Evolutionary conservation across 805 yeast species (phyloP).

Genomic region (Scheffersomyces amazonensis): DNA sequence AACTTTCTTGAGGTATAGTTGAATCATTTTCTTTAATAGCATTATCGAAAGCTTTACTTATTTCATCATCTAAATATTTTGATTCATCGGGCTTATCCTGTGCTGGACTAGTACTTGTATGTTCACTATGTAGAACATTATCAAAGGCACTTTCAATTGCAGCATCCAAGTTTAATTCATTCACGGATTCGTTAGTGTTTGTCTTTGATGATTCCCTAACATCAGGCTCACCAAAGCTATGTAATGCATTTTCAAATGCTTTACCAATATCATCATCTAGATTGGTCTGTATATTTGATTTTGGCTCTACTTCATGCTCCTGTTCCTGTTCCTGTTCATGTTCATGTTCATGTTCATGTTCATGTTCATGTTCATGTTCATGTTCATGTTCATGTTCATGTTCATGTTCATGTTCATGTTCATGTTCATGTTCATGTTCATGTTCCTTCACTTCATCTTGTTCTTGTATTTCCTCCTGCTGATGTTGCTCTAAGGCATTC

Average conservation of each 20-base stretch:
- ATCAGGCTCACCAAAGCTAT: slow-evolving; percentile 1
- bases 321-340: slow-evolving; percentile 1
- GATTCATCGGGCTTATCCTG: too few relatives aligned
- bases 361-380: too few relatives aligned
- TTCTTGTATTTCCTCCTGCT: too few relatives aligned
- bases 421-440: neutral
- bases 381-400: neutral
- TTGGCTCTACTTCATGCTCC: too few relatives aligned
- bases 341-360: too few relatives aligned
- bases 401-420: neutral
- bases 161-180: neutral
- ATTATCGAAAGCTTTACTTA: neutral
- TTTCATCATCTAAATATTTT: too few relatives aligned
- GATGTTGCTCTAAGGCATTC: slow-evolving; percentile 1
- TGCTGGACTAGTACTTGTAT: too few relatives aligned
- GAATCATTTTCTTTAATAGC: neutral
- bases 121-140: neutral
- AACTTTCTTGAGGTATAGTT: too few relatives aligned
- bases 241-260: slow-evolving; percentile 12
- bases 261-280: slow-evolving; percentile 8
- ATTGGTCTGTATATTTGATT: too few relatives aligned
- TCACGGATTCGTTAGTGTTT: too few relatives aligned
- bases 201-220: too few relatives aligned
- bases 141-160: neutral
- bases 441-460: too few relatives aligned